Base-by-base conservation (phyloP, 371 early-diverging fungal species). In the Saksenaea oblongispora region DNA sequence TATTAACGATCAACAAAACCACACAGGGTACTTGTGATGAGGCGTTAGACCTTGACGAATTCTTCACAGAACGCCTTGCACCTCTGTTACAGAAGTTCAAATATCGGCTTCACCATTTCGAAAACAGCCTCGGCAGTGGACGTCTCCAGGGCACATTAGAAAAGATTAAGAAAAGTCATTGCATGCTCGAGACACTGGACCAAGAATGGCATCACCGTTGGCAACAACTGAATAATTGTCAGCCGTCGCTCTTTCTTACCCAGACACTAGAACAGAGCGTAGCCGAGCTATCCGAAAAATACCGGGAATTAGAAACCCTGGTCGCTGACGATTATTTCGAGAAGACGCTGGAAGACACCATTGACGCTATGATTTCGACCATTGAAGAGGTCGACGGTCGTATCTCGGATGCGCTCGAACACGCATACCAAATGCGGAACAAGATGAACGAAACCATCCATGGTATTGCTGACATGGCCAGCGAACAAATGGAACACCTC, bases 371-470 rank as follows among this genome's bases (percentile, higher is more conserved):
- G 41, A 75, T 82, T 73, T 42, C 61, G 17, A 74, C 70, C 60
- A 76, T 82, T 60, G 83, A 82, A 64, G 80, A 82, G 47, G 57
- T 82, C 11, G 83, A 82, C 63, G 64, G 65, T 18, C 71, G 74
- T 22, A 78, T 82, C 39, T 69, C 78, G 9, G 75, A 79, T 56
- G 75, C 76, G 0, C 60, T 82, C 8, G 71, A 74, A 11, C 53
- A 63, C 31, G 80, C 80, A 4, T 64, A 68, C 15, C 69, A 71
- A 28, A 71, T 82, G 73, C 72, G 74, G 31, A 67, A 70, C 34
- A 54, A 66, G 7, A 66, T 78, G 1, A 75, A 76, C 56, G 78
- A 78, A 47, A 77, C 75, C 22, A 42, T 79, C 51, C 64, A 73
- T 31, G 69, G 70, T 37, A 75, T 78, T 1, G 75, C 75, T 14